Conservation (phyloP, 306 rosid species). For the Quercus aquifolioides region DNA sequence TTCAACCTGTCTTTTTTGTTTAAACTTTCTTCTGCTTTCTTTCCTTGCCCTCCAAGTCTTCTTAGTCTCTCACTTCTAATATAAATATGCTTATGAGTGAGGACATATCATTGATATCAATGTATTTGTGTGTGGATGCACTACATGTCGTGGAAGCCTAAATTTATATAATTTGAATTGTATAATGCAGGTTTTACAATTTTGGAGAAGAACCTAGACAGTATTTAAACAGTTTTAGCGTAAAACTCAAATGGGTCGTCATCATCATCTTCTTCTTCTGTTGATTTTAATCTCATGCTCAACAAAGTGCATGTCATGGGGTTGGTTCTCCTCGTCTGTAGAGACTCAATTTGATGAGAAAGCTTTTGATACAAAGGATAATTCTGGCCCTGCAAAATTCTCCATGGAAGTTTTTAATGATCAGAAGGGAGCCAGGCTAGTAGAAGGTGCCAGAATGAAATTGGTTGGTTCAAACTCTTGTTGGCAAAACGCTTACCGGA, state of each 20-base stretch:
- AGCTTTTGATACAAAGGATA: constrained; percentile 4
- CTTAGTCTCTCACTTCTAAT: not conserved
- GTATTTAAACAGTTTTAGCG: not conserved
- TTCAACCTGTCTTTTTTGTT: not conserved
- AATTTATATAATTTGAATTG: not conserved
- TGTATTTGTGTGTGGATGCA: not conserved
- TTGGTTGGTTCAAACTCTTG: constrained; percentile 52
- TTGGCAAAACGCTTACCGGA: constrained; percentile 66
- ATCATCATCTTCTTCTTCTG: not conserved
- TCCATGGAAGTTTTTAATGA: constrained; percentile 52
- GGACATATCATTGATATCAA: not conserved
- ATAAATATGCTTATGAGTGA: not conserved
- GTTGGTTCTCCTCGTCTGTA: constrained; percentile 54
- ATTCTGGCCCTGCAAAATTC: constrained; percentile 43
- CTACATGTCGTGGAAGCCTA: not conserved
- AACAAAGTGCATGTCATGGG: constrained; percentile 50
- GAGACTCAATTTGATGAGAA: constrained; percentile 23
- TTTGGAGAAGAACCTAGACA: not conserved
- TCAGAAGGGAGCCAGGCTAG: constrained; percentile 40
- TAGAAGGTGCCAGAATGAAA: constrained; percentile 55
- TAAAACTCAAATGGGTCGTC: constrained; percentile 31
- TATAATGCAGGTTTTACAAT: constrained; percentile 22
- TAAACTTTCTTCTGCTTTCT: not conserved
- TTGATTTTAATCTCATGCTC: constrained; percentile 24
- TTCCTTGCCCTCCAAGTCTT: constrained; percentile 40